Percentiles rank a stretch among this genome's conserved stretches.
Evolutionary conservation across 2,329 filamentous ascomycete species (phyloP).

Genomic region (Pseudomassariella vexata): DNA sequence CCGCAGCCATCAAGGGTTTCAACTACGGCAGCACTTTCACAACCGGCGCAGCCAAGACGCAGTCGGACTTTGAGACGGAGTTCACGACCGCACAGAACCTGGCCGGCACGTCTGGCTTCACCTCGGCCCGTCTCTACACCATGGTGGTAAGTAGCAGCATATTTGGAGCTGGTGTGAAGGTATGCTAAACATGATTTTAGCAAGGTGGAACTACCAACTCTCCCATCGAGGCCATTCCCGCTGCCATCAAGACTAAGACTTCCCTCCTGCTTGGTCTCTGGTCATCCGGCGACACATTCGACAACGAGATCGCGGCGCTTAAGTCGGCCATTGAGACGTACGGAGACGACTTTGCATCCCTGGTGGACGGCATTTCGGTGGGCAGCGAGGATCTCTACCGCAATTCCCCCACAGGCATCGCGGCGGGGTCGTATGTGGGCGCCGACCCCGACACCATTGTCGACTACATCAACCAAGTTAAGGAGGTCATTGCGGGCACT

Average conservation of each 20-base stretch:
- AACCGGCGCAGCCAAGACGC: slow-evolving; percentile 52
- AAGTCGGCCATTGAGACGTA: slow-evolving; percentile 63
- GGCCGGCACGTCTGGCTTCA: slow-evolving; percentile 60
- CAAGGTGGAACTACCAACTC: slow-evolving; percentile 60
- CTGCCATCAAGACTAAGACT: slow-evolving; percentile 76
- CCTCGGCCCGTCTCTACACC: slow-evolving; percentile 67
- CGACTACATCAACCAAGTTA: slow-evolving; percentile 65
- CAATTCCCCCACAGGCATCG: slow-evolving; percentile 63
- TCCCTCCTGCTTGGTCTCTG: slow-evolving; percentile 77
- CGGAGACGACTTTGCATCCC: slow-evolving; percentile 56
- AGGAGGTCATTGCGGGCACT: slow-evolving; percentile 58
- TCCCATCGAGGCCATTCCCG: slow-evolving; percentile 50
- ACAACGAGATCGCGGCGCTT: slow-evolving; percentile 70
- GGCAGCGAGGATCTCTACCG: slow-evolving; percentile 86
- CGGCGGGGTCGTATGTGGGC: slow-evolving; percentile 57
- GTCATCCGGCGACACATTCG: slow-evolving; percentile 65
- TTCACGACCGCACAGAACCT: slow-evolving; percentile 62
- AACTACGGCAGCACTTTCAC: slow-evolving; percentile 64
- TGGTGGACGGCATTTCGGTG: slow-evolving; percentile 78
- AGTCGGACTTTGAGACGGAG: slow-evolving; percentile 63
- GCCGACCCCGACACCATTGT: slow-evolving; percentile 56
- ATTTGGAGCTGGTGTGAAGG: too few species aligned
- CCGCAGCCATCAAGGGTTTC: slow-evolving; percentile 54
- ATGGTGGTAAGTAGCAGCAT: slow-evolving; percentile 59
- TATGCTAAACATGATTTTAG: slow-evolving; percentile 22